Conservation (phyloP, 257 asterid genomes). For the Solanum gracilifrons region DNA sequence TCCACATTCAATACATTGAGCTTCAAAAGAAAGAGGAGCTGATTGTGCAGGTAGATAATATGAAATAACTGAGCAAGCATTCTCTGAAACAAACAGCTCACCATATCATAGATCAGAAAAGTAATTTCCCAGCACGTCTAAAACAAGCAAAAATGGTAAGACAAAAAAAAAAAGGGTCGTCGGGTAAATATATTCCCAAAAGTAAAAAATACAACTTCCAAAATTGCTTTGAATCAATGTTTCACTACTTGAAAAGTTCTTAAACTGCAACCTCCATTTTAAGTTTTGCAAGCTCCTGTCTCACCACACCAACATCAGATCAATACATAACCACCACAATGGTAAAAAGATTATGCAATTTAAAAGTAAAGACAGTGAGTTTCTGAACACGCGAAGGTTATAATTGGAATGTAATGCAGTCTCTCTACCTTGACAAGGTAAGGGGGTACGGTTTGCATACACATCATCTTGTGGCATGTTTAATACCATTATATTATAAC, state of each 20-base stretch:
- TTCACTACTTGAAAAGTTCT: neutral
- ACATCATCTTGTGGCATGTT: neutral
- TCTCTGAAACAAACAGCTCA: neutral
- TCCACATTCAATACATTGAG: no score
- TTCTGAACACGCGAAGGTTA: neutral
- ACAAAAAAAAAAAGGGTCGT: neutral
- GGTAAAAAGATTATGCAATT: neutral
- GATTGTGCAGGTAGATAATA: neutral
- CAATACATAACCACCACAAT: neutral
- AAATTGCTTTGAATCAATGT: slow-evolving; percentile 10
- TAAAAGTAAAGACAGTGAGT: no score
- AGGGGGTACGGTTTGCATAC: no score
- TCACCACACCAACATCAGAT: slow-evolving; percentile 7
- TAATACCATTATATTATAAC: neutral
- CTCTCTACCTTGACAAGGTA: neutral
- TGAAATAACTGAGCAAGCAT: neutral
- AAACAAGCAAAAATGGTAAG: neutral
- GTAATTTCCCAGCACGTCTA: neutral
- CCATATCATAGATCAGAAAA: neutral
- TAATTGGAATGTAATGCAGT: no score
- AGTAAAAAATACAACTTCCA: neutral
- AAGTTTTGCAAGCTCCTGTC: slow-evolving; percentile 63
- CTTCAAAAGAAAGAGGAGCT: no score
- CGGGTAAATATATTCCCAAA: neutral
- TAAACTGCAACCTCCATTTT: slow-evolving; percentile 39